Conservation (phyloP, 2,329 filamentous ascomycete genomes). For the Chrysoporthe austroafricana region DNA sequence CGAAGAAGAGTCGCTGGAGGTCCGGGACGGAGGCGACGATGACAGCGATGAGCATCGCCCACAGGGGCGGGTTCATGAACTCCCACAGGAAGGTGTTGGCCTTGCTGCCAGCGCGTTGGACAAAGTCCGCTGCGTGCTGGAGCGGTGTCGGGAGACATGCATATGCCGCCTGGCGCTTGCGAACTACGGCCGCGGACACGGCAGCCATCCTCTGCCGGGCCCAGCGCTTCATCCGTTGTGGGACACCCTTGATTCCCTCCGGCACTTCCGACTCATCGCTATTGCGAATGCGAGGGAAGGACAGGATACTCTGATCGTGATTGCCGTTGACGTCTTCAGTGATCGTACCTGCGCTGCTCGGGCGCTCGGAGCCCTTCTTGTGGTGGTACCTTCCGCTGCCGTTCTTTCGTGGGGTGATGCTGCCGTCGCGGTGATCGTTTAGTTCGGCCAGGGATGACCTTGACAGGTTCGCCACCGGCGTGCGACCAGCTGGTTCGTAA, state of each 20-base stretch:
- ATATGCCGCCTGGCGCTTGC: constrained; percentile 36
- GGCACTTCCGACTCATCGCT: constrained; percentile 47
- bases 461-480: constrained; percentile 56
- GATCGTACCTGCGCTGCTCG: constrained; percentile 25
- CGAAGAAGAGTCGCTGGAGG: constrained; percentile 85
- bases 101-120: constrained; percentile 44
- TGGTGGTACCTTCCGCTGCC: constrained; percentile 36
- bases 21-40: constrained; percentile 84
- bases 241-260: constrained; percentile 46
- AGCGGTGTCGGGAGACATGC: constrained; percentile 47
- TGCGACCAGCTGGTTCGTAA: constrained; percentile 60
- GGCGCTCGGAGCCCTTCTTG: constrained; percentile 29
- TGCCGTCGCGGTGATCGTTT: constrained; percentile 12
- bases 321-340: constrained; percentile 31
- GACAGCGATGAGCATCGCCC: constrained; percentile 94
- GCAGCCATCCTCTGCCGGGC: constrained; percentile 36
- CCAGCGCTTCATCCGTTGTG: constrained; percentile 42
- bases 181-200: constrained; percentile 17
- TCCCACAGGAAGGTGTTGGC: constrained; percentile 74
- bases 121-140: constrained; percentile 40
- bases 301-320: constrained; percentile 57
- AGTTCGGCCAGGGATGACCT: constrained; percentile 47
- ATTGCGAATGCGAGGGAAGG: constrained; percentile 62
- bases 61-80: constrained; percentile 98
- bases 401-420: constrained; percentile 38